Conservation (phyloP, 1,139 yeast genomes). For the Geotrichum siamense region DNA sequence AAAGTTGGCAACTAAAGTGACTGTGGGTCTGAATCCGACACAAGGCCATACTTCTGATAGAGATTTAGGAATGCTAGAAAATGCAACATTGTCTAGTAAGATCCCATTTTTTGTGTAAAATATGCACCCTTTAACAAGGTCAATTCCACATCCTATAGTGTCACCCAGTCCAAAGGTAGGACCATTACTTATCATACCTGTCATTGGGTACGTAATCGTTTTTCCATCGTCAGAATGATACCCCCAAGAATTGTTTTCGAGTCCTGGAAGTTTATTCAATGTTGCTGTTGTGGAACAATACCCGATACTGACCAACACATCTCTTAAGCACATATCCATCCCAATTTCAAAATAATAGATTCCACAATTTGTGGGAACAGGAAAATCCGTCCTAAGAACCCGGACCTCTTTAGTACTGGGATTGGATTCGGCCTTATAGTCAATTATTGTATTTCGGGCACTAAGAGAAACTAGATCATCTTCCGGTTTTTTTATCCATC, state of each 20-base stretch:
- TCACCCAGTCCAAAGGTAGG: conserved; percentile 50
- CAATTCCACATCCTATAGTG: conserved; percentile 77
- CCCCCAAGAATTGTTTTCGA: conserved; percentile 48
- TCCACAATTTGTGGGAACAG: conserved; percentile 42
- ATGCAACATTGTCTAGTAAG: conserved; percentile 46
- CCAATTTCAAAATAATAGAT: conserved; percentile 53
- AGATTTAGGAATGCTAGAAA: conserved; percentile 31
- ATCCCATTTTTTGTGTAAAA: conserved; percentile 84
- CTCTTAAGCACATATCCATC: conserved; percentile 29
- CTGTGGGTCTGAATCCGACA: conserved; percentile 43
- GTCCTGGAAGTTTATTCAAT: conserved; percentile 39
- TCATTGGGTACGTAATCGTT: conserved; percentile 39
- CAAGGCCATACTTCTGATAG: conserved; percentile 38
- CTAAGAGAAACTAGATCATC: neutral
- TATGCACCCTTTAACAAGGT: conserved; percentile 54
- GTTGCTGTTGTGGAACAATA: conserved; percentile 29
- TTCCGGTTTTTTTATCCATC: neutral
- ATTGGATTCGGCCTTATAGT: conserved; percentile 18
- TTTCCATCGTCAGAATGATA: conserved; percentile 54
- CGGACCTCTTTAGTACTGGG: conserved; percentile 20
- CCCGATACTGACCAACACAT: conserved; percentile 32
- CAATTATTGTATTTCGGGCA: conserved; percentile 18
- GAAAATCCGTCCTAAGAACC: conserved; percentile 39
- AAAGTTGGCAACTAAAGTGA: conserved; percentile 57
- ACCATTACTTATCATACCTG: conserved; percentile 39